These are phyloP conservation scores for Vaccinium myrtillus DNA, from an alignment of 148 eudicot genomes.

Conservation along the genomic window DNA sequence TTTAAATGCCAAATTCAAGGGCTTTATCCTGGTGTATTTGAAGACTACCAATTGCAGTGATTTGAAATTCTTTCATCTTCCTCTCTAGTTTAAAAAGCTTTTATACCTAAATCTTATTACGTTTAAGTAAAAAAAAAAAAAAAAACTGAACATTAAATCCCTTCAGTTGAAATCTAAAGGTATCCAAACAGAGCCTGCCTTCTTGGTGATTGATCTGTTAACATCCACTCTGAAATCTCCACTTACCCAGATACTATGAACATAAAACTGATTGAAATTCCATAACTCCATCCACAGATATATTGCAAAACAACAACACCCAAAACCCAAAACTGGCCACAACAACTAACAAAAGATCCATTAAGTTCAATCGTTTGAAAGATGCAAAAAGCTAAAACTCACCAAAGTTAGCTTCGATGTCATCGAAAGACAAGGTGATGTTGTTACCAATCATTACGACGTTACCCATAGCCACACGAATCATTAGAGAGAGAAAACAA, in stretches of 20 bases:
- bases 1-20: background rate
- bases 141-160: background rate
- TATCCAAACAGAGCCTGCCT: background rate
- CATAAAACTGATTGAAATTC: background rate
- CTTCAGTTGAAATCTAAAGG: background rate
- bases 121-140: background rate
- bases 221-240: background rate
- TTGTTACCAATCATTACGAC: conserved; percentile 59
- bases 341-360: background rate
- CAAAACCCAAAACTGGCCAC: background rate
- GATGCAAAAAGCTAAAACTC: conserved; percentile 24
- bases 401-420: conserved; percentile 87
- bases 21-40: background rate
- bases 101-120: background rate
- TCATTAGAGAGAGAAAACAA: conserved; percentile 33
- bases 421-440: conserved; percentile 55
- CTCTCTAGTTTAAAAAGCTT: background rate
- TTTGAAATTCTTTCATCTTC: background rate
- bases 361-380: background rate
- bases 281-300: background rate
- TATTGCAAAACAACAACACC: background rate
- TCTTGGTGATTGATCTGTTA: background rate
- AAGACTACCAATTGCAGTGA: background rate
- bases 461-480: conserved; percentile 34
- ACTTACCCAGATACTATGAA: background rate